These are phyloP conservation scores for Trypanosomatidae sp. DNA, from an alignment of 208 protist genomes.

Conservation along the genomic window DNA sequence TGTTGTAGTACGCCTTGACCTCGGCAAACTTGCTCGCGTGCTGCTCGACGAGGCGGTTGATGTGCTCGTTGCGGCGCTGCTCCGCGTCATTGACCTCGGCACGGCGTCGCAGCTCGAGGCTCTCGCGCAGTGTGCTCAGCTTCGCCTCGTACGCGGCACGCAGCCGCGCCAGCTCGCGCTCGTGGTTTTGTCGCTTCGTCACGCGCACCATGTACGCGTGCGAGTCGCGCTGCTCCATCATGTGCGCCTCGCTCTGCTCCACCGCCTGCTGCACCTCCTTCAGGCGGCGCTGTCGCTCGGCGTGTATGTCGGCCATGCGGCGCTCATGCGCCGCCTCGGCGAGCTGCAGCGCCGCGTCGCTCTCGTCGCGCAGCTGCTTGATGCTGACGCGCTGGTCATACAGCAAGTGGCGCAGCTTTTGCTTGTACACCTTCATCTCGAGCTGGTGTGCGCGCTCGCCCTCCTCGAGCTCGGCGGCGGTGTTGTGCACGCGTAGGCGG, in stretches of 20 bases:
- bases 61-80: conserved; percentile 93
- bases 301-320: conserved; percentile 52
- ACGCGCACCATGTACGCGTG: conserved; percentile 82
- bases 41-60: conserved; percentile 91
- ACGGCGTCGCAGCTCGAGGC: conserved; percentile 87
- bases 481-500: conserved; percentile 65
- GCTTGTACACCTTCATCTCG: conserved; percentile 96
- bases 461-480: conserved; percentile 90
- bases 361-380: conserved; percentile 82
- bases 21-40: conserved; percentile 93
- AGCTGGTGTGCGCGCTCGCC: conserved; percentile 91
- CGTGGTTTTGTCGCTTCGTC: conserved; percentile 79
- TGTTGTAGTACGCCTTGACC: conserved; percentile 97
- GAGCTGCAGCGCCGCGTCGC: conserved; percentile 78
- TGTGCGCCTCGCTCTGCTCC: conserved; percentile 62
- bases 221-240: conserved; percentile 76
- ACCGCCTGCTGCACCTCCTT: conserved; percentile 43
- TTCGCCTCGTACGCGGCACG: conserved; percentile 86
- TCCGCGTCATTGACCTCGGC: conserved; percentile 93
- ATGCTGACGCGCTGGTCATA: conserved; percentile 91
- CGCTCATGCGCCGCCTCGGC: conserved; percentile 67
- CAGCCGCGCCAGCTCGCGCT: conserved; percentile 72
- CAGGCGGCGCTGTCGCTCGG: conserved; percentile 35
- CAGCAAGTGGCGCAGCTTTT: conserved; percentile 93
- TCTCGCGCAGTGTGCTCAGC: conserved; percentile 71